Base-by-base conservation (phyloP, 768 basidiomycete species). In the Neoboletus brunneissimus region DNA sequence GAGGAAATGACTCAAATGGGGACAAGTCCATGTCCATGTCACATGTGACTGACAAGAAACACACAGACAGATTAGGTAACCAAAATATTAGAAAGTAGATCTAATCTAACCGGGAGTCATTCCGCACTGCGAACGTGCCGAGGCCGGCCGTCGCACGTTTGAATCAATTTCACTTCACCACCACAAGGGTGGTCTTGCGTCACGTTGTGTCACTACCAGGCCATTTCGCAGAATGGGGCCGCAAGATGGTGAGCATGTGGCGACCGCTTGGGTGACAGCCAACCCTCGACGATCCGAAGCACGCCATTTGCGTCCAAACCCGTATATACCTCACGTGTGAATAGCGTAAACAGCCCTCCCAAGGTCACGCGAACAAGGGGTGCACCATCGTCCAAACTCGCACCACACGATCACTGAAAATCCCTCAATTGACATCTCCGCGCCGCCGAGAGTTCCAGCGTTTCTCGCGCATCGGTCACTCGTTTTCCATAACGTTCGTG, bases 1-100 rank as follows among this genome's bases (percentile, higher is more conserved):
- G 60, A 61, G 59, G 60, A 68, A 70, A 71, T 72, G 72, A 72
- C 61, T 72, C 69, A 65, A 72, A 38, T 63, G 60, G 31, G 63
- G 70, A 71, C 67, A 69, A 67, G 64, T 37, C 55, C 50, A 46
- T 45, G 53, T 29, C 46, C 18, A 67, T 54, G 64, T 69, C 62
- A 64, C 67, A 61, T 53, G 65, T 68, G 63, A 68, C 57, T 43
- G 45, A 55, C 40, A 27, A 27, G 27, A 27, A 27, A 27, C 4
- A 27, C 27, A 27, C 27, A 35, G 23, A 48, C 34, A 45, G 37
- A 50, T 51, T 23, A 32, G 16, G 45, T 31, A 38, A 53, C 9
- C 0, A 8, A 57, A 45, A 49, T 27, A 50, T 29, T 27, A 27
- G 27, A 3, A 12, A 38, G 38, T 53, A 40, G 18, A 62, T 60